Evolutionary conservation across 1,139 yeast genomes (phyloP), one percentile per base, ranked within the genome.

Genomic region (Suhomyces taliae): DNA sequence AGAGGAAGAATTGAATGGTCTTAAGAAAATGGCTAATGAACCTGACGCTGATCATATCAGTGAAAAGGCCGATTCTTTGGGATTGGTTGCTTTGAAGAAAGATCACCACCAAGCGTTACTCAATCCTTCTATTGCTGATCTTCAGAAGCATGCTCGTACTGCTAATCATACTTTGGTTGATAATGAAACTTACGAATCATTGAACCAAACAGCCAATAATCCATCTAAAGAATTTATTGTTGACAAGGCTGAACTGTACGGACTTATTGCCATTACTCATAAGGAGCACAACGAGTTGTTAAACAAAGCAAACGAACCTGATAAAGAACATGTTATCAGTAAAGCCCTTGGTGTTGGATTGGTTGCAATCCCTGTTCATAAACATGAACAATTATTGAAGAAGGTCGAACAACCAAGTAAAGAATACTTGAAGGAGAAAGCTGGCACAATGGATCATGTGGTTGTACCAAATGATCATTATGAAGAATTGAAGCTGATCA

Each of bases 281-380:
- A 39, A 44, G n/a, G 58, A 55, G 15, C 59, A 65, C 47, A 54
- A 61, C 4, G 58, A 56, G 7, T 55, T 72, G 40, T 34, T 50
- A 37, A 48, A 46, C 9, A 59, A 59, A 37, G 67, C 71, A 3
- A 55, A 63, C 29, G 54, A 61, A 2, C 79, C 79, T 15, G 58
- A 70, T 19, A 47, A 66, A 15, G 74, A 69, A 1, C 69, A 69
- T 43, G 49, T 81, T 26, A 48, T 54, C 15, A 55, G 60, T 7
- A 63, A 64, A 40, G 81, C 80, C 37, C 49, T 52, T 2, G 47
- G 49, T 2, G 46, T 50, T 7, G 62, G 66, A 7, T 52, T 68
- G 51, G 54, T 60, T 11, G 64, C 56, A 7, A 36, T 54, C 29
- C 53, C 56, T 7, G 31, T 37, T 19, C 57, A 54, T 31, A 54